Base-by-base conservation (phyloP, 352 stramenopile genomes). In the Pythium volutum region DNA sequence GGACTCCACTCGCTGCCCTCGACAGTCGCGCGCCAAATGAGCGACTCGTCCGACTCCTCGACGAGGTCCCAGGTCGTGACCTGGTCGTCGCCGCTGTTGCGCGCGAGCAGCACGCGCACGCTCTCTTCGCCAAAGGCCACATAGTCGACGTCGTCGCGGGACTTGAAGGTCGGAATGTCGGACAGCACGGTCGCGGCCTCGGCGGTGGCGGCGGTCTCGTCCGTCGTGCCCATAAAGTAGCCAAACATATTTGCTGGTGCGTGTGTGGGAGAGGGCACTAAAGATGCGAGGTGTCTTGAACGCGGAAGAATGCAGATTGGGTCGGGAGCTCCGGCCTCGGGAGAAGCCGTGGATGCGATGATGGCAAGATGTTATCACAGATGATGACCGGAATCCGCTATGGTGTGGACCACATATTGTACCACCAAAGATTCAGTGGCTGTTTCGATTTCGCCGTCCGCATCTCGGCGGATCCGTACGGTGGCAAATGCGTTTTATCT, bases 21-120 rank as follows among this genome's bases (percentile, higher is more conserved):
- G 0, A 93, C 78, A 22, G 76, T 74, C 25, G 81, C 84, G 51
- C 82, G 80, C 77, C 79, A 91, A 64, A 93, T 76, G 39, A 69
- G 63, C 12, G 85, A 68, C 11, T 62, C 67, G 2, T 85, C 64
- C 0, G 74, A 49, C 23, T 85, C 73, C 46, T 88, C 76, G 23
- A 89, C 73, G 54, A 91, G 56, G 43, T 86, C 75, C 84, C 84
- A 93, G 36, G 70, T 84, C 14, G 81, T 91, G 33, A 89, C 75
- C 22, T 78, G 73, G 69, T 91, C 82, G 2, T 75, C 60, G 38
- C 80, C 81, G 23, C 76, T 74, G 75, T 90, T 62, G 42, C 83
- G 81, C 20, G 67, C 66, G 0, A 91, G 71, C 47, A 93, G 67
- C 42, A 90, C 76, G 57, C 79, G 60, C 48, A 93, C 73, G 63